Percentiles rank a stretch among this genome's conserved stretches.
phyloP scores from a whole-genome alignment of 108 stramenopile genomes.

The Cyclotella sp. region DNA sequence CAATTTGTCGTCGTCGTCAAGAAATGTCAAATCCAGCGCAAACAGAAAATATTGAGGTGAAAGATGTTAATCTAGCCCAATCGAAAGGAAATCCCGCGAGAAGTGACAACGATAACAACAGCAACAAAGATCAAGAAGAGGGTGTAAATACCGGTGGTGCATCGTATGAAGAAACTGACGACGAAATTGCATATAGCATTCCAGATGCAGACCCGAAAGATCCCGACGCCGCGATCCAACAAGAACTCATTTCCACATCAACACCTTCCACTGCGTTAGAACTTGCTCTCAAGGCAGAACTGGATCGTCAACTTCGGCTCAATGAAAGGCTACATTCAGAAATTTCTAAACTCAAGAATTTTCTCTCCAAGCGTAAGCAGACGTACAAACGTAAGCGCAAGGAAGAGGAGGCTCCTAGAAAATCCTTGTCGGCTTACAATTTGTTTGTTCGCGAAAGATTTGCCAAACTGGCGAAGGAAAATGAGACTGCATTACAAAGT shows the following conservation, averaged over 20 bases:
- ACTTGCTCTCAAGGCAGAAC: conserved; percentile 47
- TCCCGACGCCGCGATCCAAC: conserved; percentile 20
- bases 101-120: too few species aligned
- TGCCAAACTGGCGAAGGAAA: conserved; percentile 73
- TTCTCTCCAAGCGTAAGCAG: conserved; percentile 81
- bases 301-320: conserved; percentile 57
- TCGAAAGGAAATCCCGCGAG: too few species aligned
- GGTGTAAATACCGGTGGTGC: too few species aligned
- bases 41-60: too few species aligned
- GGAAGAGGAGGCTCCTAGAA: conserved; percentile 77
- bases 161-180: not conserved
- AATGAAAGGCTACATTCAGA: conserved; percentile 61
- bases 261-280: conserved; percentile 58
- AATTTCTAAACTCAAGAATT: conserved; percentile 67
- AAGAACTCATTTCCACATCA: conserved; percentile 46
- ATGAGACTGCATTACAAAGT: conserved; percentile 77
- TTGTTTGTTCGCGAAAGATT: conserved; percentile 85
- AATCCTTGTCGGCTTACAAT: conserved; percentile 82
- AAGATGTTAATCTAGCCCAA: too few species aligned
- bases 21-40: too few species aligned
- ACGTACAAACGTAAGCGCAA: conserved; percentile 87
- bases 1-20: too few species aligned
- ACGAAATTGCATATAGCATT: not conserved
- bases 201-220: not conserved
- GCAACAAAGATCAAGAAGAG: too few species aligned